Evolutionary conservation across 768 basidiomycete genomes (phyloP).

Genomic region (Trichaptum fuscoviolaceum): DNA sequence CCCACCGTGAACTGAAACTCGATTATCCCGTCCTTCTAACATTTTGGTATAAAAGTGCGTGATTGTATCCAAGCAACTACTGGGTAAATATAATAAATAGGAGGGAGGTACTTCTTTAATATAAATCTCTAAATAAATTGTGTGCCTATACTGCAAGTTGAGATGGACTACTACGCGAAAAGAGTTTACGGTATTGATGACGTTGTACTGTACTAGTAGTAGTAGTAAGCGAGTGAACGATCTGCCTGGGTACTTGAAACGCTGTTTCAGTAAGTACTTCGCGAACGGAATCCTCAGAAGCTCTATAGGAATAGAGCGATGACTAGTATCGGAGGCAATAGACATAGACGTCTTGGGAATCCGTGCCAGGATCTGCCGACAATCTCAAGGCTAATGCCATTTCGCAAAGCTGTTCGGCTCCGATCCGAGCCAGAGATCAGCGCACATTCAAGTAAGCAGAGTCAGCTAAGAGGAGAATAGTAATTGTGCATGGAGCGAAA

Average conservation of each 20-base stretch:
- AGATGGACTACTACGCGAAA: too few species aligned
- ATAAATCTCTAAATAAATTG: background rate
- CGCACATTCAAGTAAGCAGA: background rate
- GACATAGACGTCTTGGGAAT: background rate
- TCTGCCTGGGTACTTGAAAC: background rate
- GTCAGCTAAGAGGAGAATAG: background rate
- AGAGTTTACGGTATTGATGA: too few species aligned
- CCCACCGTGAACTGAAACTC: background rate
- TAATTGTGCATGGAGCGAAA: background rate
- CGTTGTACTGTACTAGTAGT: background rate
- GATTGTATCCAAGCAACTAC: background rate
- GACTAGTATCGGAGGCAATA: background rate
- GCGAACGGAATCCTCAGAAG: background rate
- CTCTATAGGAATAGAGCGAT: background rate
- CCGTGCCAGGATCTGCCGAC: background rate
- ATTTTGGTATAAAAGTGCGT: background rate
- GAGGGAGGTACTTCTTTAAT: background rate
- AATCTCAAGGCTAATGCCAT: background rate
- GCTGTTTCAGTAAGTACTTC: background rate
- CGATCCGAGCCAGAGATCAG: background rate
- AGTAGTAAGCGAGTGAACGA: background rate
- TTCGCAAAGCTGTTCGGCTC: background rate
- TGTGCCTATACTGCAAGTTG: background rate
- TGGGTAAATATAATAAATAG: background rate
- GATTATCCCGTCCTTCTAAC: background rate